Base-by-base conservation (phyloP, 306 rosid species). In the Dryas alaskensis region DNA sequence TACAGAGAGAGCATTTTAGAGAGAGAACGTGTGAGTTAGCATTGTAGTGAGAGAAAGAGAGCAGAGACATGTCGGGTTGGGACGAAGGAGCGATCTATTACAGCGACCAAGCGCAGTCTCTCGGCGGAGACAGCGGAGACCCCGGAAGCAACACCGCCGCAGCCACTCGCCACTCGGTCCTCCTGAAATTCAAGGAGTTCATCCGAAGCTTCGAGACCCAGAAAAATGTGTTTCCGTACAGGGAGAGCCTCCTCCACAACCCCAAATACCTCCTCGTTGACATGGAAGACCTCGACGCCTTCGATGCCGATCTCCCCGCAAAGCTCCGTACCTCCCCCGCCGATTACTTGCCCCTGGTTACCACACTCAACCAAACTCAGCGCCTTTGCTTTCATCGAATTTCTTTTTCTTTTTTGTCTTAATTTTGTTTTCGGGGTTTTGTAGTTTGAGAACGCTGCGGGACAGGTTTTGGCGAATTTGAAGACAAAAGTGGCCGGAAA, bases 381-480 rank as follows among this genome's bases (percentile, higher is more conserved):
- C 42, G 44, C 14, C 7, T 53, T 48, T 8, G 17, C 7, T 31
- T 78, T 48, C 66, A 4, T 4, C 52, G 8, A 45, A 0, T 75
- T 47, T 52, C 0, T 1, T 10, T 76, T 51, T 78, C 5, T 46
- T 1, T 49, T 3, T 44, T 48, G 22, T 60, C 39, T 27, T 43
- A 3, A 1, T 4, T n/a, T 49, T 45, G 44, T 19, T 4, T 2
- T 31, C 4, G 49, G 31, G 45, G 40, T 22, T 77, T 73, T 71
- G 78, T 63, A 93, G 98, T 88, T 95, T 42, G 99, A 95, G 86
- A 87, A 87, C 62, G 99, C 99, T 7, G 99, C 99, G 12, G 98
- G 92, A 1, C 97, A 92, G 83, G 98, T 95, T 78, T 81, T 87
- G 83, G 92, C 84, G 65, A 83, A 82, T 85, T 72, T 92, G 81